Evolutionary conservation across 345 rosid species (phyloP), one percentile per base, ranked within the genome.

Genomic region (Populus alba): DNA sequence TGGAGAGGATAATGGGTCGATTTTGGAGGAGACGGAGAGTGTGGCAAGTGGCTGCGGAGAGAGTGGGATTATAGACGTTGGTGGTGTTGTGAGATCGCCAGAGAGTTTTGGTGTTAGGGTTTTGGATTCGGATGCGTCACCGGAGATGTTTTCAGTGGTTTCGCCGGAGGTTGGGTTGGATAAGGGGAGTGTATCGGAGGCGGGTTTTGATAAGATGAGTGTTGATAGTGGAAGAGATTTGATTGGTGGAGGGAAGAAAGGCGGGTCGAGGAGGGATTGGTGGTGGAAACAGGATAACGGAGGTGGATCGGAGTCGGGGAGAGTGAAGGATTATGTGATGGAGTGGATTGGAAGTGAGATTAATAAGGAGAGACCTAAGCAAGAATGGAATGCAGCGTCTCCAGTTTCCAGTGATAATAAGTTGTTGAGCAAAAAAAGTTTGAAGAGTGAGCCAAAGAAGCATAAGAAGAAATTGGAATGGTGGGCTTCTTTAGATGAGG

Each of bases 341-440:
- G 94, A 92, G 63, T 92, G 94, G 97, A 92, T 89, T 81, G 97
- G 94, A 43, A 88, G 85, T 71, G 94, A 90, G 85, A 90, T 92
- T 72, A 90, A 85, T 70, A 92, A 89, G 82, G 97, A 90, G 70
- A 87, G 87, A 75, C 90, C 94, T 20, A 84, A 80, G 51, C 85
- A 66, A 33, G 86, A 81, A 75, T 88, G 91, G 89, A 74, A 59
- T 59, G 29, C 78, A 63, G 86, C 83, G 3, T 84, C 86, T 33
- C 81, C 86, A 20, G 74, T 81, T 68, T 79, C 86, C 1, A 65
- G 66, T 9, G 85, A 78, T 8, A 80, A 79, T 65, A 82, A 79
- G 68, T 82, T 55, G 33, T 79, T 83, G 67, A 75, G 65, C 66
- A 75, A 86, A 1, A 83, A 87, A 49, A 63, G 80, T 70, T 63